Evolutionary conservation across 2,329 filamentous ascomycete genomes (phyloP), one percentile per base, ranked within the genome.

Genomic region (Elsinoe necatrix): DNA sequence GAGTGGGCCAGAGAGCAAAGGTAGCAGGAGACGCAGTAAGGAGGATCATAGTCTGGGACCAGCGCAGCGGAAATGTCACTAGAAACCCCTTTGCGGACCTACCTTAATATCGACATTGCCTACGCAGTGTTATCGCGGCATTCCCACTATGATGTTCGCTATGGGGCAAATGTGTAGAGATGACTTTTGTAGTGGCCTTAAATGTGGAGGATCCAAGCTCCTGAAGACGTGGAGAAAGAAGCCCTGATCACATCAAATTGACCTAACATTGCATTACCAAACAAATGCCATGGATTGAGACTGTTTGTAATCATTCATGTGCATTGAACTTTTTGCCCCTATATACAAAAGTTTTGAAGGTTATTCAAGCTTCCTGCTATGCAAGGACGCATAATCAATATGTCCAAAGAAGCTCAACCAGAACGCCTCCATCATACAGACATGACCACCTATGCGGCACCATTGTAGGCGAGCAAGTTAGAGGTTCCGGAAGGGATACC

Each of bases 391-490:
- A n/a, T 9, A 25, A 27, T 18, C 20, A 34, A 50, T 34, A 34
- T 50, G 27, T 21, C n/a, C 45, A 34, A 18, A 8, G 25, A 50
- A 50, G 25, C 16, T 50, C 25, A 12, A 34, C 27, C 25, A 11
- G 14, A 11, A 35, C 45, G 25, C 45, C 45, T 34, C 27, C 23
- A 45, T 45, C 9, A 12, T 29, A 29, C 27, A 29, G 27, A 29
- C 9, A 29, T 4, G 4, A 29, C 27, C 11, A 12, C 39, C 31
- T 52, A 52, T 39, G 48, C 48, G 12, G 48, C 52, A 39, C 54
- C 54, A 54, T 60, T 60, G 57, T 60, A 60, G 14, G 57, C 57
- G 37, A 60, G 55, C 3, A 52, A 31, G 54, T 60, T 60, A 2
- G 58, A 48, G 14, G 51, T 56, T 16, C 56, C 57, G 1, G 34